Evolutionary conservation across 805 yeast genomes (phyloP).

Genomic region (Lachancea thermotolerans): DNA sequence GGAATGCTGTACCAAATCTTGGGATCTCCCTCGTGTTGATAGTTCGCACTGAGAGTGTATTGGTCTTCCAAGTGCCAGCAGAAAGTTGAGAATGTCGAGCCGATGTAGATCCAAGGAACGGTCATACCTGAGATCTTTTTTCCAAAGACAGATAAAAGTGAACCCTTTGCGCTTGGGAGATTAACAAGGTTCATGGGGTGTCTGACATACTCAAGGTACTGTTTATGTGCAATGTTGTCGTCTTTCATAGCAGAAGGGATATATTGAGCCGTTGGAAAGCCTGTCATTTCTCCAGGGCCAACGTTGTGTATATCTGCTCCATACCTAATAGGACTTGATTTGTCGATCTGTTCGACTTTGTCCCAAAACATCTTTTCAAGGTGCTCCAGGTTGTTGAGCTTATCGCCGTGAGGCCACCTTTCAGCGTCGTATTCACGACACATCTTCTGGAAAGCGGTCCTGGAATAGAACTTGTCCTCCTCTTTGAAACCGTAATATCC

Average conservation of each 20-base stretch:
- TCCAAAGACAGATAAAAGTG: slow-evolving; percentile 58
- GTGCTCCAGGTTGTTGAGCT: slow-evolving; percentile 34
- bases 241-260: slow-evolving; percentile 17
- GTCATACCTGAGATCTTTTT: slow-evolving; percentile 87
- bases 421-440: slow-evolving; percentile 43
- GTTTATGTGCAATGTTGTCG: slow-evolving; percentile 12
- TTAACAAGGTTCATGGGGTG: slow-evolving; percentile 75
- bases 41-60: slow-evolving; percentile 83
- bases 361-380: slow-evolving; percentile 70
- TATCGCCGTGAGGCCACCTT: slow-evolving; percentile 32
- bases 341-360: slow-evolving; percentile 34
- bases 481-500: slow-evolving; percentile 88
- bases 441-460: slow-evolving; percentile 52
- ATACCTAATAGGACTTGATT: slow-evolving; percentile 59
- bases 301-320: slow-evolving; percentile 80
- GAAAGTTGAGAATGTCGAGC: slow-evolving; percentile 82
- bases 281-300: slow-evolving; percentile 59
- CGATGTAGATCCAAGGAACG: slow-evolving; percentile 90
- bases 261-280: slow-evolving; percentile 54
- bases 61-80: slow-evolving; percentile 98
- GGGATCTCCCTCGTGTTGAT: slow-evolving; percentile 83
- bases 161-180: slow-evolving; percentile 62
- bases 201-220: slow-evolving; percentile 35
- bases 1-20: slow-evolving; percentile 96
- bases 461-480: slow-evolving; percentile 44